Evolutionary conservation across 768 basidiomycete species (phyloP), one percentile per base, ranked within the genome.

Genomic region (Multifurca ochricompacta): DNA sequence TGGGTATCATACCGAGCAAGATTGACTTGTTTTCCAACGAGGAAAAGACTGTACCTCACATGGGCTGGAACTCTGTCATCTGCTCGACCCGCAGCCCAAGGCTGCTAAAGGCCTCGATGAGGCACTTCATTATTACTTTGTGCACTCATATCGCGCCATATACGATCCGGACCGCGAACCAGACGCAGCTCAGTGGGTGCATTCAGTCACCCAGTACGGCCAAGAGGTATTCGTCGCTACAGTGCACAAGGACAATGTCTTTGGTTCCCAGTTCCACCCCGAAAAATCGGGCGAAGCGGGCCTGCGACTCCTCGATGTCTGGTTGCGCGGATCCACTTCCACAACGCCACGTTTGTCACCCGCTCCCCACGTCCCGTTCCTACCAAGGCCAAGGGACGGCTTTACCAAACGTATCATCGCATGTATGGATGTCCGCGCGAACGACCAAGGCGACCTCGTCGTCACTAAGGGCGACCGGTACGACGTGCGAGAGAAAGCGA

Each of bases 401-500:
- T 80, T 95, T 57, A 95, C 93, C 2, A 97, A 91, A 69, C 88
- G 96, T 43, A 87, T 99, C 66, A 80, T 98, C 59, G 95, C 96
- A 14, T 97, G 95, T 69, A 82, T 99, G 80, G 96, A 99, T 68
- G 95, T 99, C 19, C 85, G 96, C 41, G 82, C 93, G 18, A 98
- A 98, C 69, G 96, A 99, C 67, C 68, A 83, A 13, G 96, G 96
- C 27, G 96, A 99, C 68, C 82, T 99, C 49, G 93, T 99, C 54
- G 96, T 99, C 1, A 99, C 96, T 39, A 99, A 99, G 73, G 96
- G 96, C 53, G 96, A 99, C 69, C 96, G 96, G 68, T 99, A 99
- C 71, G 92, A 97, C 67, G 94, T 97, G 16, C 89, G 94, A 50
- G 94, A 97, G 70, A 91, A 85, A 64, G 67, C 21, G 16, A 5